Conservation (phyloP, 2,329 filamentous ascomycete species). For the Dothideomycetes sp. region DNA sequence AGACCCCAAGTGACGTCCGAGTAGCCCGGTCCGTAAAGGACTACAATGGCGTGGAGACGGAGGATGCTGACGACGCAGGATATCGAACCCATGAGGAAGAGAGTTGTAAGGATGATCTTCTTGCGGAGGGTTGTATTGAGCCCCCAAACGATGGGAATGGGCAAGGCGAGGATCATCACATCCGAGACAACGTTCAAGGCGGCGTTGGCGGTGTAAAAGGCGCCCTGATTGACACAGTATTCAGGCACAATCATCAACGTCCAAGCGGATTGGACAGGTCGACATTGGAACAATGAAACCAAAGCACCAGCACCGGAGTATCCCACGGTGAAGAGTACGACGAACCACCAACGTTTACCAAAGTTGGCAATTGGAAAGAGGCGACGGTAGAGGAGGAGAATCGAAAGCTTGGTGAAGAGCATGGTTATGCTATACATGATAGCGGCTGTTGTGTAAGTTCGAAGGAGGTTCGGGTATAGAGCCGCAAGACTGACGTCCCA, state of each 20-base stretch:
- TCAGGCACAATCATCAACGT: background rate
- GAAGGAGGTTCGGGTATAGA: background rate
- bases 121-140: constrained; percentile 43
- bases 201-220: constrained; percentile 10
- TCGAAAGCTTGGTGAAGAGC: constrained; percentile 19
- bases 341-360: constrained; percentile 1
- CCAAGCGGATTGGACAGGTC: constrained; percentile 5
- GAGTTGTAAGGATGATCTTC: constrained; percentile 42
- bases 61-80: constrained; percentile 11
- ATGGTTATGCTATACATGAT: constrained; percentile 12
- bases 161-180: constrained; percentile 49
- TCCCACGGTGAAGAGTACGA: constrained; percentile 8
- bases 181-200: constrained; percentile 27
- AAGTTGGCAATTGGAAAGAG: constrained; percentile 9
- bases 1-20: constrained; percentile 8
- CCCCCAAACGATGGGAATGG: constrained; percentile 45
- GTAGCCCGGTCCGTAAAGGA: background rate
- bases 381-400: constrained; percentile 12
- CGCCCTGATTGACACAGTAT: constrained; percentile 6
- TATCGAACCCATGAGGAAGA: constrained; percentile 39
- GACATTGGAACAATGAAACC: constrained; percentile 8
- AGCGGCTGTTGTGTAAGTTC: background rate
- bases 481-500: constrained; percentile 6
- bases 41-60: constrained; percentile 9
- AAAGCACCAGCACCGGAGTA: constrained; percentile 6